phyloP scores from a whole-genome alignment of 345 rosid species.

The Lumnitzera littorea region DNA sequence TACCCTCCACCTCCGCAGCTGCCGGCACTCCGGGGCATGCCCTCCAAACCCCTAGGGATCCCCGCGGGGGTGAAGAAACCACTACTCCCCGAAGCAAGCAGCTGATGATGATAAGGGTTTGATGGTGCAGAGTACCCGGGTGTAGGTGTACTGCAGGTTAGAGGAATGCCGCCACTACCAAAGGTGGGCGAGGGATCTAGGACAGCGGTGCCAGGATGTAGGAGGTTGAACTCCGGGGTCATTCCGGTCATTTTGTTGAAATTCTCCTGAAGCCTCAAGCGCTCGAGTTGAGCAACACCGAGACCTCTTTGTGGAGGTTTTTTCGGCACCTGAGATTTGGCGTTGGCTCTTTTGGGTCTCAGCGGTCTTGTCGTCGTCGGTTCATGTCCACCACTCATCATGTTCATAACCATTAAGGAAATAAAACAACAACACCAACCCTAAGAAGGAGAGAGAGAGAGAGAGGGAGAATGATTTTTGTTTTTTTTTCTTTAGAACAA shows the following conservation, averaged over 20 bases:
- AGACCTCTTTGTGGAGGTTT: slow-evolving; percentile 56
- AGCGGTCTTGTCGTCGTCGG: neutral
- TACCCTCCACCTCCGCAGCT: slow-evolving; percentile 14
- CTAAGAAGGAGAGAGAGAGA: too few species aligned
- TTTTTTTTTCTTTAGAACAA: too few species aligned
- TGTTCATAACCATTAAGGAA: too few species aligned
- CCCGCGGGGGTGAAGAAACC: too few species aligned
- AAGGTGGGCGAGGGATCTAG: neutral
- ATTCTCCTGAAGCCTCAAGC: slow-evolving; percentile 27
- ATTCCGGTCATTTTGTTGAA: slow-evolving; percentile 28
- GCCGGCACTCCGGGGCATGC: neutral
- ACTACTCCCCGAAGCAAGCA: too few species aligned
- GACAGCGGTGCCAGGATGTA: neutral
- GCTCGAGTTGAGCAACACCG: slow-evolving; percentile 80
- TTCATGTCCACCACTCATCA: neutral
- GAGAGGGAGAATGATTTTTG: too few species aligned
- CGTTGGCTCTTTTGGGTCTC: slow-evolving; percentile 13
- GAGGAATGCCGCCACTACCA: neutral
- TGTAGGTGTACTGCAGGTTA: neutral
- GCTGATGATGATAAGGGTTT: too few species aligned
- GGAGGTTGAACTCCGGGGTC: neutral
- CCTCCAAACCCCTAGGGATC: neutral
- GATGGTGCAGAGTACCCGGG: neutral
- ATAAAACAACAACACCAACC: too few species aligned
- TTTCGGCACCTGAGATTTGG: slow-evolving; percentile 29